Evolutionary conservation across 768 basidiomycete genomes (phyloP), one percentile per base, ranked within the genome.

Genomic region (Amylocystis lapponica): DNA sequence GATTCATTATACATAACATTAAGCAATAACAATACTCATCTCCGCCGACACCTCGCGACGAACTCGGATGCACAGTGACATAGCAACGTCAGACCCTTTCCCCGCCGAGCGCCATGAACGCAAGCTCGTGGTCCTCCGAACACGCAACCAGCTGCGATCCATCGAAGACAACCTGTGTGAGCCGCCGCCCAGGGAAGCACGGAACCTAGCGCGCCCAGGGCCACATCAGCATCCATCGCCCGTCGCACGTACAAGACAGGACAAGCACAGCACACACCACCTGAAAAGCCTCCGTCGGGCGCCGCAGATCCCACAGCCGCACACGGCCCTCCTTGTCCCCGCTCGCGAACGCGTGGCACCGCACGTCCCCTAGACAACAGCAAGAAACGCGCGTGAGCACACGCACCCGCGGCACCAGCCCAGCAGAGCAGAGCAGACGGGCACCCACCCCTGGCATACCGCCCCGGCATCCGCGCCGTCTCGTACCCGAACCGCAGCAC

Each of bases 261-360:
- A 30, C 37, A 8, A 10, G 36, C 36, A 50, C 57, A 45, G 33
- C 65, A 64, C 46, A 41, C 47, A 40, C 51, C 39, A 42, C 35
- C 5, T 27, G 49, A 42, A 44, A 52, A 41, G 36, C 57, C 45
- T 38, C 29, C 47, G n/a, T 61, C 14, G 58, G 38, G 21, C 67
- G 69, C 23, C 74, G 67, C 33, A 74, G 47, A 50, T 78, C 74
- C 75, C 76, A 78, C 9, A 76, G 27, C 11, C 65, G 66, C 17
- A 75, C 61, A 27, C 23, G 43, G 19, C 76, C 74, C 34, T 63
- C 62, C 36, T 51, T 62, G 50, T 69, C 67, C 17, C 74, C 74
- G 35, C 66, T 74, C 5, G 60, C 69, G 49, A 75, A 75, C 19
- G 58, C 54, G 35, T 62, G 51, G 26, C 21, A 22, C 9, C 53